A percentile compares a stretch with the other conserved stretches of the same genome.
phyloP scores from a whole-genome alignment of 768 basidiomycete species.

The Exidia glandulosa region DNA sequence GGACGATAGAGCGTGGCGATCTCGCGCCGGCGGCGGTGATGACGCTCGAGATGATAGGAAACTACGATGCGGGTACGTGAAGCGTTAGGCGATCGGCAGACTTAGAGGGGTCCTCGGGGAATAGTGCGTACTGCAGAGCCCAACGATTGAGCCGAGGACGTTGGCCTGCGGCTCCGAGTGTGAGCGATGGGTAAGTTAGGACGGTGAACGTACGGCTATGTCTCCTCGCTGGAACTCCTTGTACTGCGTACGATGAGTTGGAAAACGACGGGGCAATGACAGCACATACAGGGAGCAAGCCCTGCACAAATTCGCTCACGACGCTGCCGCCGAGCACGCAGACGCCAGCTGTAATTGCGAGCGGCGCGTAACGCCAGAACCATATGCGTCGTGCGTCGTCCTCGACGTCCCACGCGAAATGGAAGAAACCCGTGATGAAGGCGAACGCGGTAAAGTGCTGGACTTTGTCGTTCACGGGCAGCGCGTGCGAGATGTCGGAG shows the following conservation, averaged over 20 bases:
- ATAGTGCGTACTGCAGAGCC: constrained; percentile 40
- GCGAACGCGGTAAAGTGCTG: constrained; percentile 70
- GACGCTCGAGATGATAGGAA: constrained; percentile 54
- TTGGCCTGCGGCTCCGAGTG: constrained; percentile 51
- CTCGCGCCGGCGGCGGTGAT: constrained; percentile 75
- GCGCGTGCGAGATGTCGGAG: constrained; percentile 50
- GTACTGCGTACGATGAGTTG: constrained; percentile 28
- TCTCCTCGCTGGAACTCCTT: constrained; percentile 67
- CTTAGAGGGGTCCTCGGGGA: neutral
- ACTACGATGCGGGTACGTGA: constrained; percentile 1
- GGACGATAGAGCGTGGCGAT: constrained; percentile 73
- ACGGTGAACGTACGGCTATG: constrained; percentile 41
- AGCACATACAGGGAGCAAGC: constrained; percentile 48
- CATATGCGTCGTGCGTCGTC: constrained; percentile 78
- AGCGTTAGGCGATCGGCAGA: neutral
- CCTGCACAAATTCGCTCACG: constrained; percentile 73
- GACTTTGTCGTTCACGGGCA: constrained; percentile 71
- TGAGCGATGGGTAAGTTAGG: constrained; percentile 2
- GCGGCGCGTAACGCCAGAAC: constrained; percentile 69
- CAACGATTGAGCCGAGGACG: constrained; percentile 57
- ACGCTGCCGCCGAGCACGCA: constrained; percentile 77
- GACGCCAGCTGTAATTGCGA: constrained; percentile 55
- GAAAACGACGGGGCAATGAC: neutral
- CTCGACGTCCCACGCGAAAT: constrained; percentile 80
- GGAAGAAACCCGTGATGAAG: constrained; percentile 69